Conservation (phyloP, 2,329 filamentous ascomycete genomes). For the Stagonosporopsis vannaccii region DNA sequence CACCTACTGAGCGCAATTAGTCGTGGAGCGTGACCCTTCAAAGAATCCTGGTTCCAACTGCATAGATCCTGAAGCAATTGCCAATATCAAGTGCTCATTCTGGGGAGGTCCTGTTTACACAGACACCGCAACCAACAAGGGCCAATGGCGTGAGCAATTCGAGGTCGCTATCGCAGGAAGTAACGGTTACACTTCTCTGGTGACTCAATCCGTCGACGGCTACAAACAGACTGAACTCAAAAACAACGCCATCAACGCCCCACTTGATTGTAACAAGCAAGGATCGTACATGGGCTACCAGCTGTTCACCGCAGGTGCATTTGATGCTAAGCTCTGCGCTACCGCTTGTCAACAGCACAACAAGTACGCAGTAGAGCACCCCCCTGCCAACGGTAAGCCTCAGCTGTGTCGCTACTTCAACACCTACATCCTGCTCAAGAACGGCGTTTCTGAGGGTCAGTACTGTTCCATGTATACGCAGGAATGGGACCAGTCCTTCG, state of each 20-base stretch:
- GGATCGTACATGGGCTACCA: slow-evolving; percentile 9
- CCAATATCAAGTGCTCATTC: slow-evolving; percentile 13
- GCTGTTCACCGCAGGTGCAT: slow-evolving; percentile 2
- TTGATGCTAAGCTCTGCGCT: slow-evolving; percentile 4
- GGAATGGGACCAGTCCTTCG: slow-evolving; percentile 11
- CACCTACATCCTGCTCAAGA: slow-evolving; percentile 40
- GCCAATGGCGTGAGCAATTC: slow-evolving; percentile 9
- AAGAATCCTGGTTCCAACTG: not conserved
- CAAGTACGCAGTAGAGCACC: slow-evolving; percentile 5
- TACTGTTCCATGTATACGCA: slow-evolving; percentile 35
- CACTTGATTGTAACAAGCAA: slow-evolving; percentile 11
- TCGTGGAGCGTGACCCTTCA: slow-evolving; percentile 7
- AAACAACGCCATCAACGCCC: not conserved
- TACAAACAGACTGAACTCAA: slow-evolving; percentile 1
- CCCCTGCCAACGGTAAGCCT: not conserved
- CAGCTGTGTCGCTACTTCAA: slow-evolving; percentile 43
- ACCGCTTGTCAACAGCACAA: slow-evolving; percentile 1
- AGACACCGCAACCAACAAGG: slow-evolving; percentile 8
- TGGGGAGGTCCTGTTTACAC: slow-evolving; percentile 2
- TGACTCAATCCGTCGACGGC: not conserved
- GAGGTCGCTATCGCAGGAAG: slow-evolving; percentile 10
- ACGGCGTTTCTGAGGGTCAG: slow-evolving; percentile 36
- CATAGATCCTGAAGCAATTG: slow-evolving; percentile 1
- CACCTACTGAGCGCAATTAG: not conserved
- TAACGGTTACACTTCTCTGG: slow-evolving; percentile 6